Base-by-base conservation (phyloP, 306 rosid species). In the Quercus bicolor region DNA sequence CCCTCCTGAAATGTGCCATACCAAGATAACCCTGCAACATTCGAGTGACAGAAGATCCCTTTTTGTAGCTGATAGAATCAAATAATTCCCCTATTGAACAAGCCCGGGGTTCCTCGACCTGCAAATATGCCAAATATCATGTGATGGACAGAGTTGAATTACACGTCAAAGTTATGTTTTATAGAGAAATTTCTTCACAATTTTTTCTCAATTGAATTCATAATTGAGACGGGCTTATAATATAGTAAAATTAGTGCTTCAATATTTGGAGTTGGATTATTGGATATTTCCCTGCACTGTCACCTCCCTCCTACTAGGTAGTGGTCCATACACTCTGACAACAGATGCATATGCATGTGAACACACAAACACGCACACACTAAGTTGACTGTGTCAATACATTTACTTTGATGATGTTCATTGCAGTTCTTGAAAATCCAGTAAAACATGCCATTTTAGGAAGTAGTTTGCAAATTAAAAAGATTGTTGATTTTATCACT, bases 11-110 rank as follows among this genome's bases (percentile, higher is more conserved):
- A 84, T 62, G 74, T 72, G 54, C 70, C 88, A 65, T 88, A 29
- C 93, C 93, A 76, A 91, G 85, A 83, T 82, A 88, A 54, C 40
- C 72, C 74, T 90, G 85, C 81, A 90, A 80, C 88, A 90, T 90
- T 68, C 90, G 75, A 33, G 86, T 90, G 2, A 6, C 40, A 0
- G 8, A 34, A 34, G 40, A 6, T 34, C 40, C 40, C 40, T 34
- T 34, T 34, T 80, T 23, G 82, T 90, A 87, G 86, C 91, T 83
- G 53, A 90, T 82, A 23, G 84, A 86, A 79, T 91, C 90, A 21
- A 87, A 88, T 37, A 82, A 31, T 78, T 90, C 90, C 28, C 72
- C 71, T 73, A 88, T 78, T 20, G 89, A 88, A 29, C 85, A 81
- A 75, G 92, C 92, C 28, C 71, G 83, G 34, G 72, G 79, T 78